A percentile compares a stretch with the other conserved stretches of the same genome.
Evolutionary conservation across 805 yeast genomes (phyloP).

Genomic region (Wickerhamiella azymoides): DNA sequence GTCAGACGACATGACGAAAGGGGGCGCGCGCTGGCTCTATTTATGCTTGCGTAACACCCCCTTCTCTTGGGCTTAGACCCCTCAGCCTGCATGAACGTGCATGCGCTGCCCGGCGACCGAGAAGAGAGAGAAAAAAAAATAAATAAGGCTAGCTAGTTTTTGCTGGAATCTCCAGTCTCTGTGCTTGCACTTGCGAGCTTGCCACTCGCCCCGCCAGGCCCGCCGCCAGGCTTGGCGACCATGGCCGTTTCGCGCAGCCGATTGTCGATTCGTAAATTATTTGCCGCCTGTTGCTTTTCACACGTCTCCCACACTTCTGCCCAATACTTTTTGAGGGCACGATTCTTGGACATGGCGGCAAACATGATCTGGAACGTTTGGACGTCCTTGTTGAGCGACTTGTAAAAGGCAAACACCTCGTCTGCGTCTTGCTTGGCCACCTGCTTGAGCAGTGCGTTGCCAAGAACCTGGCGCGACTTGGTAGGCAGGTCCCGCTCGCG

Average conservation of each 20-base stretch:
- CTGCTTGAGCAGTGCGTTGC: constrained; percentile 14
- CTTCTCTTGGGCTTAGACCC: not conserved
- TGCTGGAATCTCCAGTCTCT: no score
- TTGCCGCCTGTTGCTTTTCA: constrained; percentile 13
- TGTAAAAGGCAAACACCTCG: constrained; percentile 16
- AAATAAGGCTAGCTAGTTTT: not conserved
- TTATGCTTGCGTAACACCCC: constrained; percentile 5
- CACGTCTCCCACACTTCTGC: constrained; percentile 15
- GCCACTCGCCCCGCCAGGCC: not conserved
- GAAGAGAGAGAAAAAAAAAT: no score
- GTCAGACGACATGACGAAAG: constrained; percentile 3
- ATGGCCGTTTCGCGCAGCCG: constrained; percentile 15
- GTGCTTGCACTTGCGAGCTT: not conserved
- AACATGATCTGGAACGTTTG: constrained; percentile 19
- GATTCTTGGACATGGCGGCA: constrained; percentile 15
- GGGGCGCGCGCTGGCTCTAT: not conserved
- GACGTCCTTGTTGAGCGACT: constrained; percentile 16
- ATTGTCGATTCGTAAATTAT: constrained; percentile 16
- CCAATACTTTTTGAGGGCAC: constrained; percentile 8
- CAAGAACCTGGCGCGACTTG: constrained; percentile 12
- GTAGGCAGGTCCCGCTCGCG: constrained; percentile 2
- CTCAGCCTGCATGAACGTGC: no score
- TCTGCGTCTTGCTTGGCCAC: constrained; percentile 10
- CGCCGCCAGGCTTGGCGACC: not conserved
- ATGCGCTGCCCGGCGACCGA: no score